Conservation (phyloP, 305 asterid genomes). For the Nicotiana rustica region DNA sequence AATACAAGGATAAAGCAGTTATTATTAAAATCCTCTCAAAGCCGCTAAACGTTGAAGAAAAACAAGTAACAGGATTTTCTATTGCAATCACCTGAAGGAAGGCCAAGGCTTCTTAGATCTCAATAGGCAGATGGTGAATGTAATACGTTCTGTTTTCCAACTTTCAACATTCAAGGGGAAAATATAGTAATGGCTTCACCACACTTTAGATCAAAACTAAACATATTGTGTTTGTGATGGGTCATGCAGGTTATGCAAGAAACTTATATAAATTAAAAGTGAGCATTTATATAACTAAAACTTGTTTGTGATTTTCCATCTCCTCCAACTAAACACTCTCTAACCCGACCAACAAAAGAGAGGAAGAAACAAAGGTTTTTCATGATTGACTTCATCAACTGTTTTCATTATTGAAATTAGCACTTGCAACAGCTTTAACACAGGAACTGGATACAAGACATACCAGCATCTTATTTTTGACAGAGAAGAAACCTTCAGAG, state of each 20-base stretch:
- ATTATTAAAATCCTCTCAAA: background rate
- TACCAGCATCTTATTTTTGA: conserved; percentile 75
- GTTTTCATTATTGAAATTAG: background rate
- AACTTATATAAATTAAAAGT: conserved; percentile 1
- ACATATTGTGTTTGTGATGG: background rate
- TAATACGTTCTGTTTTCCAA: background rate
- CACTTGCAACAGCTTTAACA: background rate
- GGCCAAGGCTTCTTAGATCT: background rate
- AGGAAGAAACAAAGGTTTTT: background rate
- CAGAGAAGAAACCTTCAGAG: conserved; percentile 70
- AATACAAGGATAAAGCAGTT: background rate
- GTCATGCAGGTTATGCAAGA: background rate
- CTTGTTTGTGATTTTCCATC: background rate
- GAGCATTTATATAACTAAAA: background rate
- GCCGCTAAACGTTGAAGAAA: background rate
- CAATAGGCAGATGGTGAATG: background rate
- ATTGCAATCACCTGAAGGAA: background rate
- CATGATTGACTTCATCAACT: background rate
- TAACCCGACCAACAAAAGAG: background rate
- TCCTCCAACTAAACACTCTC: conserved; percentile 7
- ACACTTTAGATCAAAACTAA: background rate
- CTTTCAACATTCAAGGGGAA: background rate
- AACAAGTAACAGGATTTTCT: background rate
- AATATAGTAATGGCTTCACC: conserved; percentile 3
- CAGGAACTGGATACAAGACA: conserved; percentile 39